Base-by-base conservation (phyloP, 2,329 filamentous ascomycete genomes). In the Cercospora canescens region DNA sequence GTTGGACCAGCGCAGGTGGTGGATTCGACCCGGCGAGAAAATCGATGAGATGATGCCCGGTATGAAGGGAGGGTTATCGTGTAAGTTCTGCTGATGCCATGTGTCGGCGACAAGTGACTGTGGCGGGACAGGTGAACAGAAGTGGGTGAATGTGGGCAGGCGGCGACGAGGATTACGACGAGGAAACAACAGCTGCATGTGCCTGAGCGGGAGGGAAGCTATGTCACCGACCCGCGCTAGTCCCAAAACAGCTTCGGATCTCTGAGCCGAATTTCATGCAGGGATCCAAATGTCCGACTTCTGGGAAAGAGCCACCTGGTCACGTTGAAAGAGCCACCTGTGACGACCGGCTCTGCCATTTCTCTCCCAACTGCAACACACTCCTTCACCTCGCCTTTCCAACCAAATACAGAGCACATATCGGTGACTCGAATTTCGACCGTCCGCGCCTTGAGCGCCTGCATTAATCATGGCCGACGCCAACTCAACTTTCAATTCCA, bases 401-500 rank as follows among this genome's bases (percentile, higher is more conserved):
- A 30, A 50, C 24, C 24, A 16, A 26, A 21, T 14, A 55, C 11
- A 55, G 62, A 35, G 30, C 55, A 45, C 16, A 37, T 18, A 24
- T 14, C n/a, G 52, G 16, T 41, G 26, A 52, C 57, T 11, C 35
- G 11, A 37, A 9, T 37, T n/a, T 16, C 21, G n/a, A 61, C 41
- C 18, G 28, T 21, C 9, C 32, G 67, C 67, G 60, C 63, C 28
- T 28, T 66, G 65, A 63, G 66, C 67, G 64, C 68, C 28, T 57
- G 11, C 63, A 62, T 32, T 56, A 30, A 60, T 48, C 66, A 73
- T 63, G 70, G 76, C 74, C 73, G 72, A 72, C 55, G 72, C 74
- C 50, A 74, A 74, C 60, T 70, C 71, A 57, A 73, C 72, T 45
- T 73, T 73, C 70, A 72, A 74, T 58, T 61, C 64, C 39, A 70